Evolutionary conservation across 2,329 filamentous ascomycete species (phyloP).

Genomic region (Penicillium sp.): DNA sequence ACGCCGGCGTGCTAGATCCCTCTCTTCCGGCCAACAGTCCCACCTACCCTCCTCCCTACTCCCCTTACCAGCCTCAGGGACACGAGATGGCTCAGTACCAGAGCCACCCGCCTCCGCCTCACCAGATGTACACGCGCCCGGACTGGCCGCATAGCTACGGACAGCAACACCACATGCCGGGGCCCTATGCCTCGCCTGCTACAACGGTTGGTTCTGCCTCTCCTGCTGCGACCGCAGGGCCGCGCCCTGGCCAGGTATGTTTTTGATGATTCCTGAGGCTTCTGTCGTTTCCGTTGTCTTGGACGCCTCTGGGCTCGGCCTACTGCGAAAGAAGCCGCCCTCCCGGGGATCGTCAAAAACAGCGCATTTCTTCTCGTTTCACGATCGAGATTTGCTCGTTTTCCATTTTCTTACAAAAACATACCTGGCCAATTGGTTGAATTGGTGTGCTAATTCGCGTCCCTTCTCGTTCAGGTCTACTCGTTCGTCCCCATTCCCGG

Average conservation of each 20-base stretch:
- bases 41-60: slow-evolving; percentile 82
- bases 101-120: slow-evolving; percentile 47
- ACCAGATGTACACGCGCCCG: slow-evolving; percentile 49
- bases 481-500: slow-evolving; percentile 97
- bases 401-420: not conserved
- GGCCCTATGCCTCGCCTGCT: slow-evolving; percentile 51
- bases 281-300: slow-evolving; percentile 31
- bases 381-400: too few species aligned
- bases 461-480: slow-evolving; percentile 67
- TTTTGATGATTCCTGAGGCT: slow-evolving; percentile 37
- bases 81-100: slow-evolving; percentile 80
- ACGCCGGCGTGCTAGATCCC: slow-evolving; percentile 97
- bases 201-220: slow-evolving; percentile 60
- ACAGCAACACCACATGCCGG: slow-evolving; percentile 49
- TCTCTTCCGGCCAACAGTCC: slow-evolving; percentile 92
- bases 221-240: slow-evolving; percentile 59
- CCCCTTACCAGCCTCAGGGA: slow-evolving; percentile 76
- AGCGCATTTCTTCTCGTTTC: slow-evolving; percentile 22
- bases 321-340: not conserved
- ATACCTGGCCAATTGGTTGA: not conserved
- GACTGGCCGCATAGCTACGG: slow-evolving; percentile 48
- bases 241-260: slow-evolving; percentile 63
- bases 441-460: slow-evolving; percentile 2
- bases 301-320: slow-evolving; percentile 24
- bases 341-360: slow-evolving; percentile 23